Evolutionary conservation across 2,329 filamentous ascomycete genomes (phyloP).

Genomic region (Aaosphaeria arxii): DNA sequence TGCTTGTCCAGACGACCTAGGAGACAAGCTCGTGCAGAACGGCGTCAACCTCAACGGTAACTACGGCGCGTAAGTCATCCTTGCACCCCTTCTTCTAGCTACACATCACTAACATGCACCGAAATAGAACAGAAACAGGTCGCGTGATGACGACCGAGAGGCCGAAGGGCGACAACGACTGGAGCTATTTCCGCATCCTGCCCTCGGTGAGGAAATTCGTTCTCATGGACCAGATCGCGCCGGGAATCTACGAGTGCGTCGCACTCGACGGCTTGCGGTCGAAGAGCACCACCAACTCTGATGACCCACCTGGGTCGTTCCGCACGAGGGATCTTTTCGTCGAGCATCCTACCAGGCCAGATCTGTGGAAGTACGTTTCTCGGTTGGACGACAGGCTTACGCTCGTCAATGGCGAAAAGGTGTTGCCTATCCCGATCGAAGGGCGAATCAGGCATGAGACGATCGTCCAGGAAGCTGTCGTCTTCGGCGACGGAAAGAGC

Average conservation of each 20-base stretch:
- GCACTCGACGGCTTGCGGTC: conserved; percentile 38
- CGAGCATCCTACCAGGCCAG: conserved; percentile 41
- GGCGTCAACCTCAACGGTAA: conserved; percentile 57
- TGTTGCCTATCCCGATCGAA: conserved; percentile 51
- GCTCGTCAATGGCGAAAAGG: conserved; percentile 51
- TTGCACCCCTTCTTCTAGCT: background rate
- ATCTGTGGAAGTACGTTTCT: conserved; percentile 48
- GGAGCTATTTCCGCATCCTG: conserved; percentile 57
- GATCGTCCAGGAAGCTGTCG: conserved; percentile 54
- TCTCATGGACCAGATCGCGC: conserved; percentile 36
- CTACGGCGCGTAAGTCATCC: conserved; percentile 52
- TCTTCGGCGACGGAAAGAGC: conserved; percentile 55
- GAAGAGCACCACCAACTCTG: conserved; percentile 41
- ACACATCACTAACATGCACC: background rate
- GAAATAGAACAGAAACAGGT: conserved; percentile 56
- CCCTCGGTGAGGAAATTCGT: conserved; percentile 43
- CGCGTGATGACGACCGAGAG: conserved; percentile 61
- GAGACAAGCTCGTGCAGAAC: conserved; percentile 50
- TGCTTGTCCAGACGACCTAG: conserved; percentile 58
- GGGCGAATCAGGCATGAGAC: conserved; percentile 52
- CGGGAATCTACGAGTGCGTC: conserved; percentile 41
- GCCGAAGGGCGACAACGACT: conserved; percentile 52
- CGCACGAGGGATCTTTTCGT: conserved; percentile 51
- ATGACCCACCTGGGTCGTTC: conserved; percentile 44
- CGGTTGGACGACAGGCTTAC: conserved; percentile 48